Conservation (phyloP, 164 flowering plant genomes). For the Piper longum region DNA sequence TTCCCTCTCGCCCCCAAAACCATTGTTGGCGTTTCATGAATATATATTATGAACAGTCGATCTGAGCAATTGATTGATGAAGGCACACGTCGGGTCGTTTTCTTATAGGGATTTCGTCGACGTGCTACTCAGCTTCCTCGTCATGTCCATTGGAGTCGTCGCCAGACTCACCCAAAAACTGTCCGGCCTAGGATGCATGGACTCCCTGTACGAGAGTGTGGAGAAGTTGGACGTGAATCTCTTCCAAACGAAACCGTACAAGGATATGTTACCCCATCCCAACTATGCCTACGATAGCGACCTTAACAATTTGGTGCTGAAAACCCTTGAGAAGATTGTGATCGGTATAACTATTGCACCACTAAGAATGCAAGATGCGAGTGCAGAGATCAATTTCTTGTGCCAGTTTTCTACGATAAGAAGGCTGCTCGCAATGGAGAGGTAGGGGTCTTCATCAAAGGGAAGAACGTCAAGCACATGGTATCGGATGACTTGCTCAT, state of each 20-base stretch:
- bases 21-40: too few species aligned
- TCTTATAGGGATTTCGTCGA: slow-evolving; percentile 8
- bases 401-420: too few species aligned
- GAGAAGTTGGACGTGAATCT: slow-evolving; percentile 1
- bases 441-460: slow-evolving; percentile 4
- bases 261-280: slow-evolving; percentile 1
- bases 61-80: too few species aligned
- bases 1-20: too few species aligned
- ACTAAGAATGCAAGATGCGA: background rate
- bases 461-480: slow-evolving; percentile 1
- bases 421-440: background rate
- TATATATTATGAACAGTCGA: too few species aligned
- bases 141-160: slow-evolving; percentile 2
- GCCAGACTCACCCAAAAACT: background rate
- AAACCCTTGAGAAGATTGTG: too few species aligned
- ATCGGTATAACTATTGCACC: background rate
- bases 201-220: slow-evolving; percentile 2
- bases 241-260: background rate
- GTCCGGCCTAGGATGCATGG: slow-evolving; percentile 5
- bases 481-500: slow-evolving; percentile 8
- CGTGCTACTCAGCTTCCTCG: slow-evolving; percentile 8
- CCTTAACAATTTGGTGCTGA: background rate
- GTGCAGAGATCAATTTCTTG: background rate
- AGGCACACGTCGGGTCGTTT: too few species aligned
- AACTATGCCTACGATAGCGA: background rate